Base-by-base conservation (phyloP, 805 yeast genomes). In the Metschnikowia similis region DNA sequence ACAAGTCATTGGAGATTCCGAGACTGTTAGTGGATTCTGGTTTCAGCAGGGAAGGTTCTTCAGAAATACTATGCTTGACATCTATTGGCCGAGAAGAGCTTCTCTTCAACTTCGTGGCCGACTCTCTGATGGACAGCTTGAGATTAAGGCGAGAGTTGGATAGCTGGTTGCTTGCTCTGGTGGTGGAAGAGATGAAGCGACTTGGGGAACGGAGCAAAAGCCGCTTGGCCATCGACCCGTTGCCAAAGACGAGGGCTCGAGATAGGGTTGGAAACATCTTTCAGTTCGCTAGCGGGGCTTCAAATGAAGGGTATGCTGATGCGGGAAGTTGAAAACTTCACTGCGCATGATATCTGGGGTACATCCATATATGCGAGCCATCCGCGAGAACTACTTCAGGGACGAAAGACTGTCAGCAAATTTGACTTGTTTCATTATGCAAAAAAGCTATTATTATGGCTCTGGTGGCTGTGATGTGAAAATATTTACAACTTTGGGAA, bases 401-500 rank as follows among this genome's bases (percentile, higher is more conserved):
- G 3, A 10, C 39, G n/a, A 40, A 40, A 40, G 35, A 34, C 16
- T 9, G 16, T 34, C 35, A 21, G 21, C 21, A 4, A 21, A 21
- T 21, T 21, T 4, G 21, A 21, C 21, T 21, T 21, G 21, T 21
- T 21, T 21, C 4, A 5, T 21, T 21, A 21, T 21, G 21, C 21
- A 21, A 21, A 21, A 21, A 21, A 5, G 21, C 21, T 21, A 1
- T 21, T 21, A 21, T 21, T 4, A 21, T 21, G 21, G 21, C 21
- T 21, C 3, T 3, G 8, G 16, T 9, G 21, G 38, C 38, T 16
- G 26, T 9, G 26, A 7, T 35, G 21, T 16, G 26, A 28, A 21
- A 36, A 6, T 36, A 32, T 28, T 11, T 43, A 59, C 57, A n/a
- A 29, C 41, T 77, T 81, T 59, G 92, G 92, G 53, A 79, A 67